These are phyloP conservation scores for Ampelocalamus luodianensis DNA, from an alignment of 176 grass and related monocot genomes.

Conservation along the genomic window DNA sequence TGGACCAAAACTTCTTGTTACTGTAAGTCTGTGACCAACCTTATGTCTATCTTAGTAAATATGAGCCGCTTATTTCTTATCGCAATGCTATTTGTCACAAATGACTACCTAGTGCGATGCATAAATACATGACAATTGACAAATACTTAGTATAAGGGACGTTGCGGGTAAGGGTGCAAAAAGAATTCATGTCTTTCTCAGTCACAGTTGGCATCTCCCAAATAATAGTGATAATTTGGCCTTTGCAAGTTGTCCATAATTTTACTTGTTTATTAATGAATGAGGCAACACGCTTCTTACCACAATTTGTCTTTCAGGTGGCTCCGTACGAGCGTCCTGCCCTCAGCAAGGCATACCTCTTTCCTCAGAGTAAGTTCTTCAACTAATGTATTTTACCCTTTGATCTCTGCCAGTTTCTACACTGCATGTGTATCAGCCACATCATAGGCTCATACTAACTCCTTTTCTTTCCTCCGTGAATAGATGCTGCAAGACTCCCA, in stretches of 20 bases:
- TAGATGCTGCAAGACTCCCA: slow-evolving; percentile 92
- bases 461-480: slow-evolving; percentile 23
- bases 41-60: not conserved
- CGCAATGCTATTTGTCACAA: not conserved
- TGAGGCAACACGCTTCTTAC: slow-evolving; percentile 4
- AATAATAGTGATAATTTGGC: not conserved
- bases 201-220: not conserved
- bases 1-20: not conserved
- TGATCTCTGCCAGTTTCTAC: not conserved
- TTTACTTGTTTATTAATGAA: not conserved
- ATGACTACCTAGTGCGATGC: not conserved
- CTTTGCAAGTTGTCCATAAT: not conserved
- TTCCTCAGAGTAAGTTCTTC: slow-evolving; percentile 73
- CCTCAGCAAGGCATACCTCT: slow-evolving; percentile 94
- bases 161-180: not conserved
- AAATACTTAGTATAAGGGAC: not conserved
- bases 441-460: slow-evolving; percentile 4
- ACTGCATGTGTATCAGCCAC: not conserved
- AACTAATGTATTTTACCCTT: not conserved
- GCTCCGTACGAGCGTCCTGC: slow-evolving; percentile 96
- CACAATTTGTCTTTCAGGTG: slow-evolving; percentile 55
- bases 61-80: not conserved
- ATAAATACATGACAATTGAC: not conserved
- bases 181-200: not conserved
- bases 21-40: not conserved